Evolutionary conservation across 2,329 filamentous ascomycete genomes (phyloP).

Genomic region (Xylariales sp.): DNA sequence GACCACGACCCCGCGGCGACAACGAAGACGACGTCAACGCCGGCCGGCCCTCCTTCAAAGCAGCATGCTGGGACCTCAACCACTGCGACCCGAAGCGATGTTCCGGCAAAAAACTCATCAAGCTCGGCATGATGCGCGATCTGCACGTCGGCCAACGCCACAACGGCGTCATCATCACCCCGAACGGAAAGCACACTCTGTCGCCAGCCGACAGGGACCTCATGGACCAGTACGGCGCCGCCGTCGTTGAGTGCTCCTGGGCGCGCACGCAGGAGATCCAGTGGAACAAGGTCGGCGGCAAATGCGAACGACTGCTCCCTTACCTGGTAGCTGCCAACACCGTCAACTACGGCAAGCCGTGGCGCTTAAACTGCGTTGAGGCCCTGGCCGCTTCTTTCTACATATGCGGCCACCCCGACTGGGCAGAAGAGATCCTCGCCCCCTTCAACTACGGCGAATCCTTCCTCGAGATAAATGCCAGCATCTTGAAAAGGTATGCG

Average conservation of each 20-base stretch:
- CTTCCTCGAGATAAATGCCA: conserved; percentile 87
- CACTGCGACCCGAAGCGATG: conserved; percentile 97
- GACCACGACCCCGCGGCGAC: conserved; percentile 39
- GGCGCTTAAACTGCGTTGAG: conserved; percentile 93
- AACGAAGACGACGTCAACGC: conserved; percentile 33
- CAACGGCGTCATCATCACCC: conserved; percentile 87
- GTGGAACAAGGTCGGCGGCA: conserved; percentile 86
- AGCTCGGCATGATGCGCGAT: conserved; percentile 87
- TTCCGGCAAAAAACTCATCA: conserved; percentile 92
- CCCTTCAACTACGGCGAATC: conserved; percentile 85
- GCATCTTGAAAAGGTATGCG: conserved; percentile 78
- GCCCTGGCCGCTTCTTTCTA: conserved; percentile 88
- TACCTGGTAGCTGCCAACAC: conserved; percentile 96
- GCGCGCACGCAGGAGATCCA: conserved; percentile 87
- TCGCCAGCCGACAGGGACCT: conserved; percentile 79
- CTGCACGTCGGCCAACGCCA: conserved; percentile 89
- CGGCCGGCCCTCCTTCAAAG: conserved; percentile 66
- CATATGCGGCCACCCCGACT: conserved; percentile 88
- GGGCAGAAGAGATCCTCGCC: conserved; percentile 78
- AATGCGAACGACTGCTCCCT: conserved; percentile 84
- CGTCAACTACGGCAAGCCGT: conserved; percentile 95
- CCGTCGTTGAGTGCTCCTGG: conserved; percentile 97
- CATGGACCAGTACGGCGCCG: conserved; percentile 84
- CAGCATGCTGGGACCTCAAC: conserved; percentile 95
- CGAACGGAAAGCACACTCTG: conserved; percentile 82